Evolutionary conservation across 1,284 basidiomycete species (phyloP).

Genomic region (Cutaneotrichosporon curvatum): DNA sequence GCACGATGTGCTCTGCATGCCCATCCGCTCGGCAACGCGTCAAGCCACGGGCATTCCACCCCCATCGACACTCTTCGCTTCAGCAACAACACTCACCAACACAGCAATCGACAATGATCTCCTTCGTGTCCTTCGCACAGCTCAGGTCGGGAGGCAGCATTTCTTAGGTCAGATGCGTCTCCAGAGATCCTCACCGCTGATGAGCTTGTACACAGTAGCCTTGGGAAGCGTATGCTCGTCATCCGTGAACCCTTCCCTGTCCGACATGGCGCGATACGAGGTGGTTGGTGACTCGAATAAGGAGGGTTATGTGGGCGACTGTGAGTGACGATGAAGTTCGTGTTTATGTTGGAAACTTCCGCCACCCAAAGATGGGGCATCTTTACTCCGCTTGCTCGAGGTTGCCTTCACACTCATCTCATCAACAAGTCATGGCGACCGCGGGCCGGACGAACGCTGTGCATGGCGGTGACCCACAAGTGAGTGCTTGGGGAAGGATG

Average conservation of each 20-base stretch:
- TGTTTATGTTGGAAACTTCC: not conserved
- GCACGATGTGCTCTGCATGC: too few relatives aligned
- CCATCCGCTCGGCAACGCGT: too few relatives aligned
- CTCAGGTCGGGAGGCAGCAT: constrained; percentile 80
- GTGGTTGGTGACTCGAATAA: not conserved
- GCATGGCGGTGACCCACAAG: constrained; percentile 92
- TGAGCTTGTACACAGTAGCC: constrained; percentile 96
- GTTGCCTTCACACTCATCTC: not conserved
- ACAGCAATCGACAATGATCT: constrained; percentile 95
- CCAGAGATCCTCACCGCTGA: constrained; percentile 59
- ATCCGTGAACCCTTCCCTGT: constrained; percentile 50
- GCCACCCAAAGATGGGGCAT: not conserved
- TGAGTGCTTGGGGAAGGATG: constrained; percentile 31
- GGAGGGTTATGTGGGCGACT: not conserved
- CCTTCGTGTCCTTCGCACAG: constrained; percentile 91
- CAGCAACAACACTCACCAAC: constrained; percentile 83
- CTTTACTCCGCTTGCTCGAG: not conserved
- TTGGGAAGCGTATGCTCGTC: constrained; percentile 94
- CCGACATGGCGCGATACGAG: constrained; percentile 29
- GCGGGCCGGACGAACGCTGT: constrained; percentile 49
- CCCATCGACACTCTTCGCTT: too few relatives aligned
- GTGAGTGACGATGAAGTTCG: not conserved
- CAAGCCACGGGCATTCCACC: too few relatives aligned
- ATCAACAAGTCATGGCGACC: constrained; percentile 7
- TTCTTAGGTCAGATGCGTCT: constrained; percentile 52